Evolutionary conservation across 305 asterid genomes (phyloP).

Genomic region (Solanum hybrid): DNA sequence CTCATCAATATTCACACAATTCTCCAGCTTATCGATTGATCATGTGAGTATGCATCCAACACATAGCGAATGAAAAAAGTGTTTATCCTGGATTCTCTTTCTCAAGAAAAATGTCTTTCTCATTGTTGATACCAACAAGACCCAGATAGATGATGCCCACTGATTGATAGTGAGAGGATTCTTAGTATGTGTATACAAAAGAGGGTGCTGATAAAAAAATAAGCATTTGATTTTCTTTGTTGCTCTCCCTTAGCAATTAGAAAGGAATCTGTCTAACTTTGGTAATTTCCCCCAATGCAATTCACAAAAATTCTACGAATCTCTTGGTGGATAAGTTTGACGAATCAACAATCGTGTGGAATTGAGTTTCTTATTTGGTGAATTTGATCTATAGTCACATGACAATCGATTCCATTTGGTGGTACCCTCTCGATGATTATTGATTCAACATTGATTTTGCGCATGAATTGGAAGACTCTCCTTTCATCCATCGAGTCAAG

Average conservation of each 20-base stretch:
- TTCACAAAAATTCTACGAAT: not conserved
- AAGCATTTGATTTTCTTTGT: not conserved
- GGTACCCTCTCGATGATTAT: not conserved
- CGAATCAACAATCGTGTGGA: rapidly evolving
- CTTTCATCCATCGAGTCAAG: not conserved
- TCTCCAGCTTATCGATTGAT: not conserved
- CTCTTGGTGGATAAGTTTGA: not conserved
- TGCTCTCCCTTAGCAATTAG: not conserved
- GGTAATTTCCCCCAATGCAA: not conserved
- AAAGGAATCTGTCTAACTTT: not conserved
- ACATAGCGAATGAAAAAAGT: not conserved
- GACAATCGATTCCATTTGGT: not conserved
- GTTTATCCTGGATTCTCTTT: not conserved
- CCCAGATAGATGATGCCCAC: not conserved
- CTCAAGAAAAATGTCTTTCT: not conserved
- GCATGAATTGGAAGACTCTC: not conserved
- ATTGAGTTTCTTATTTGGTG: not conserved
- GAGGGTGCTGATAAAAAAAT: not conserved
- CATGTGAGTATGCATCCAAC: not conserved
- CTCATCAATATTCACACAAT: not conserved
- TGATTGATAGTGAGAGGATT: not conserved
- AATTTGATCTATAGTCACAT: not conserved
- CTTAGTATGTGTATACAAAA: not conserved
- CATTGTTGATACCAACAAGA: not conserved
- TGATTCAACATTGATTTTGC: not conserved